These are phyloP conservation scores for Brassica cretica DNA, from an alignment of 345 rosid species.

Conservation along the genomic window DNA sequence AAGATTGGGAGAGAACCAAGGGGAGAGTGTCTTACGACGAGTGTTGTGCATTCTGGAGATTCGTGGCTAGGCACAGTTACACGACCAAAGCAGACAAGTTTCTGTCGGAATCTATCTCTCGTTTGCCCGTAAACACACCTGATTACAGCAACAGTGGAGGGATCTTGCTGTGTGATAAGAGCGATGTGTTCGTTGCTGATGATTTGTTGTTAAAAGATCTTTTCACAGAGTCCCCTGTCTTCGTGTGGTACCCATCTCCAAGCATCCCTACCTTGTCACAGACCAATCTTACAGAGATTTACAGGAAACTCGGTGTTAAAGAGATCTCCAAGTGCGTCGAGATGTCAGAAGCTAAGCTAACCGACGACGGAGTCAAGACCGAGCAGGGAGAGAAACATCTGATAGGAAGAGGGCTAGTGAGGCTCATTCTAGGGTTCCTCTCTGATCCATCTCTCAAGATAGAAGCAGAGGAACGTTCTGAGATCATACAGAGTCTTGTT, in stretches of 20 bases:
- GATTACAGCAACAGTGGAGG: conserved; percentile 25
- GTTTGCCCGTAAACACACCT: conserved; percentile 51
- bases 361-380: background rate
- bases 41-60: conserved; percentile 73
- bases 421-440: conserved; percentile 60
- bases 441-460: conserved; percentile 47
- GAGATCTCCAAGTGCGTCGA: conserved; percentile 53
- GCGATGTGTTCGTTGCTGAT: conserved; percentile 67
- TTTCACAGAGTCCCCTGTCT: conserved; percentile 45
- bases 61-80: conserved; percentile 31
- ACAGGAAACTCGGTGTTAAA: conserved; percentile 61
- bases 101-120: conserved; percentile 44
- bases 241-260: conserved; percentile 73
- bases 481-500: conserved; percentile 46
- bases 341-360: conserved; percentile 41
- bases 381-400: conserved; percentile 16
- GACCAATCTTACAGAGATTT: conserved; percentile 49
- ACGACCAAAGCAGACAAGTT: conserved; percentile 4
- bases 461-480: conserved; percentile 53
- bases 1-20: conserved; percentile 55
- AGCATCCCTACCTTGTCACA: conserved; percentile 47
- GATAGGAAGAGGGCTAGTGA: conserved; percentile 47
- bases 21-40: conserved; percentile 41
- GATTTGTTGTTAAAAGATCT: conserved; percentile 63
- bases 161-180: conserved; percentile 41